Evolutionary conservation across 2,329 filamentous ascomycete genomes (phyloP).

Genomic region (Myriosclerotinia duriaeana): DNA sequence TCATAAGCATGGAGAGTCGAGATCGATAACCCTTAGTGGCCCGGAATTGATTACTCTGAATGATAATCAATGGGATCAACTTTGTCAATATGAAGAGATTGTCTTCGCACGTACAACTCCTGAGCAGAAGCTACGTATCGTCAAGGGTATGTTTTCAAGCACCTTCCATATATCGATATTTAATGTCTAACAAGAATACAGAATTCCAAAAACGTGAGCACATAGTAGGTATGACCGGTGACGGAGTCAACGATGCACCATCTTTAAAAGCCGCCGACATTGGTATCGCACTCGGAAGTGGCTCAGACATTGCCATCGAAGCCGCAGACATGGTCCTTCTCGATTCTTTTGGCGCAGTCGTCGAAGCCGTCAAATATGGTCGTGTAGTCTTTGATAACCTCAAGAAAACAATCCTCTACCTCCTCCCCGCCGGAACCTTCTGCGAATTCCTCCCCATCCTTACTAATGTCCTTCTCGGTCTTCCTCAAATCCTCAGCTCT

Average conservation of each 20-base stretch:
- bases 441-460: conserved; percentile 60
- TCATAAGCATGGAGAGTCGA: background rate
- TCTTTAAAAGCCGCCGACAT: conserved; percentile 64
- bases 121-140: conserved; percentile 75
- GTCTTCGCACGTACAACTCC: conserved; percentile 74
- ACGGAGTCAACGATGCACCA: conserved; percentile 52
- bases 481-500: conserved; percentile 58
- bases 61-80: conserved; percentile 64
- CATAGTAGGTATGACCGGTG: conserved; percentile 54
- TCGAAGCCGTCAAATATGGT: conserved; percentile 70
- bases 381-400: conserved; percentile 78
- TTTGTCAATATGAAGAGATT: conserved; percentile 66
- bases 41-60: conserved; percentile 63
- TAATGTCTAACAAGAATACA: conserved; percentile 7
- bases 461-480: conserved; percentile 57
- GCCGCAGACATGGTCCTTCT: conserved; percentile 62
- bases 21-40: conserved; percentile 61
- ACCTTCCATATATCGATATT: background rate
- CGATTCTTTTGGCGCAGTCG: conserved; percentile 69
- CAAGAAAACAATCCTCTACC: conserved; percentile 64
- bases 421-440: conserved; percentile 59
- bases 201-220: conserved; percentile 51
- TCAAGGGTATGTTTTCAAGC: conserved; percentile 53
- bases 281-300: conserved; percentile 58
- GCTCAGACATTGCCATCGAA: conserved; percentile 61